Conservation (phyloP, 331 rosid species). For the Quercus lobata region DNA sequence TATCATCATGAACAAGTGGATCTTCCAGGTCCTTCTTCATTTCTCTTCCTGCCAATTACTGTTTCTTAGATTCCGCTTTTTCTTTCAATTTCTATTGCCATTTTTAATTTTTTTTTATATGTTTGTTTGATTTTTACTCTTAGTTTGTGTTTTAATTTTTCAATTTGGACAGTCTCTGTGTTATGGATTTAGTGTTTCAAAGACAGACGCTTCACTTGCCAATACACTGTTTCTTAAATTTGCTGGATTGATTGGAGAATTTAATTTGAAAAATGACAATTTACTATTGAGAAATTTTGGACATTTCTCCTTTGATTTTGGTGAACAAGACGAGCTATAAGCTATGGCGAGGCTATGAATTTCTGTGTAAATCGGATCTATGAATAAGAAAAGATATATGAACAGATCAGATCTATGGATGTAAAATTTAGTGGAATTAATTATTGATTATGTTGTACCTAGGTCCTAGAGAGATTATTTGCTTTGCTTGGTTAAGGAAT, state of each 20-base stretch:
- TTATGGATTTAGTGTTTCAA: background rate
- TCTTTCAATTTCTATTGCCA: no score
- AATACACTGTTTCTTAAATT: background rate
- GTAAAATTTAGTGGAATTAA: background rate
- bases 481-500: background rate
- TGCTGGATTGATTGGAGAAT: background rate
- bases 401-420: conserved; percentile 1
- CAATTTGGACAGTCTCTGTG: background rate
- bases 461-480: no score
- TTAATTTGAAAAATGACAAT: background rate
- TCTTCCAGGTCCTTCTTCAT: conserved; percentile 70
- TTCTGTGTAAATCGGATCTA: background rate
- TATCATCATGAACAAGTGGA: conserved; percentile 96
- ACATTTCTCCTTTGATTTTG: background rate
- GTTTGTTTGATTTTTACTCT: no score
- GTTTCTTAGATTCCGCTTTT: no score
- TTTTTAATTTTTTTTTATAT: no score
- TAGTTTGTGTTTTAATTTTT: no score
- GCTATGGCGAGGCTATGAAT: background rate
- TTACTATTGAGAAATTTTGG: no score
- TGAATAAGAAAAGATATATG: background rate
- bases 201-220: background rate
- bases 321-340: background rate
- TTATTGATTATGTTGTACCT: background rate
- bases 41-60: background rate